Base-by-base conservation (phyloP, 2,329 filamentous ascomycete genomes). In the Colletotrichum lentis region DNA sequence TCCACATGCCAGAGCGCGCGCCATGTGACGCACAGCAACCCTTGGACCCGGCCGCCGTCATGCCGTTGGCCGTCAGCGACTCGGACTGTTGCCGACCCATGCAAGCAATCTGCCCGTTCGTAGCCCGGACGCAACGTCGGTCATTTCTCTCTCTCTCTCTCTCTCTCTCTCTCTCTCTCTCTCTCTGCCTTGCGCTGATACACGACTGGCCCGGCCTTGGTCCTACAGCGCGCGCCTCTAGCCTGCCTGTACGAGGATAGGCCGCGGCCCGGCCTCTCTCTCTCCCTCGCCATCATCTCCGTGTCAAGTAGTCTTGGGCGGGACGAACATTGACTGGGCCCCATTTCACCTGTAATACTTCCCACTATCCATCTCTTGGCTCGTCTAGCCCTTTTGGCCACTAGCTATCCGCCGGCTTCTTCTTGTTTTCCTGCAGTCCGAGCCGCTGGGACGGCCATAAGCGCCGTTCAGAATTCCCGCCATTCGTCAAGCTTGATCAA, bases 161-260 rank as follows among this genome's bases (percentile, higher is more conserved):
- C 27, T 27, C n/a, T n/a, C n/a, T n/a, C 0, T 31, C 7, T 31
- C 7, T 31, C 0, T 31, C 7, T 31, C 7, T 31, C 7, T 31
- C 1, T 31, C 8, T 22, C 57, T 63, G 47, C 57, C 46, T 41
- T 27, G 39, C 53, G 67, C 58, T 57, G 67, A 58, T 62, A 31
- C 52, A 46, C 53, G 43, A 16, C 6, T 46, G 22, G 50, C 43
- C 65, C 27, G 56, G 46, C 55, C 47, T 43, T 55, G 35, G 39
- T 18, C 39, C 49, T 24, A 52, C 64, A 63, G 67, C 67, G 67
- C 67, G 67, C 67, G 67, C 67, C 50, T 69, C 56, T 31, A 59
- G 63, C 52, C 43, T 47, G 39, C 31, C 57, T 31, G 27, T 31
- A 31, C 31, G 41, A 59, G 41, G 41, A 54, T 43, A 41, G 67